Evolutionary conservation across 2,329 filamentous ascomycete species (phyloP).

Genomic region (Ascochyta rabiei): DNA sequence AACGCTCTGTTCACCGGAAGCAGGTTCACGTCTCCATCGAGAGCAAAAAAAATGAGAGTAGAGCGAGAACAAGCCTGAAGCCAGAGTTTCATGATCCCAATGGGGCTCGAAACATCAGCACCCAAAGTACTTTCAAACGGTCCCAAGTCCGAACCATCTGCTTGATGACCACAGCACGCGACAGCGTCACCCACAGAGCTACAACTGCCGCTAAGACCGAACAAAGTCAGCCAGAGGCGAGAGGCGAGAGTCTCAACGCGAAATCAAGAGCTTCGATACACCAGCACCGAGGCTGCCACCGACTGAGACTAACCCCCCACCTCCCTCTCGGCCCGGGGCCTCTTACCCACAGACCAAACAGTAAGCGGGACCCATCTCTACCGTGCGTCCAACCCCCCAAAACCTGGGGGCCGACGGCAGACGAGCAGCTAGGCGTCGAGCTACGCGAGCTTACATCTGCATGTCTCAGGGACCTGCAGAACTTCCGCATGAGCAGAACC

Average conservation of each 20-base stretch:
- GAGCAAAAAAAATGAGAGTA: not conserved
- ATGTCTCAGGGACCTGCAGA: conserved; percentile 12
- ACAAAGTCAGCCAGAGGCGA: not conserved
- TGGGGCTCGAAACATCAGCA: not conserved
- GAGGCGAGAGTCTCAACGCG: not conserved
- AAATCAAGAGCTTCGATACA: not conserved
- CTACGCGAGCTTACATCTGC: not conserved
- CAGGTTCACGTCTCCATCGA: too few species aligned
- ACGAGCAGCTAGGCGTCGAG: too few species aligned
- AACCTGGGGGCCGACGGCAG: too few species aligned
- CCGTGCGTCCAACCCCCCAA: not conserved
- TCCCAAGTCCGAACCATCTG: not conserved
- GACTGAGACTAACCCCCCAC: not conserved
- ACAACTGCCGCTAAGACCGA: not conserved
- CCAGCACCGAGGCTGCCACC: not conserved
- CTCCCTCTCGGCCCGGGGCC: conserved; percentile 1
- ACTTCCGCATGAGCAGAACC: not conserved
- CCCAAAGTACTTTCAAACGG: too few species aligned
- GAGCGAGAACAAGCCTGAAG: not conserved
- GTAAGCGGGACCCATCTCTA: not conserved
- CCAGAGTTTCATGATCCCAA: too few species aligned
- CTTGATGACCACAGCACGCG: not conserved
- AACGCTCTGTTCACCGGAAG: not conserved
- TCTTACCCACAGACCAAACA: not conserved
- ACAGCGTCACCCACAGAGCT: not conserved